A percentile compares a stretch with the other conserved stretches of the same genome.
Evolutionary conservation across 129 eudicot species (phyloP).

Genomic region (Deinandra increscens): DNA sequence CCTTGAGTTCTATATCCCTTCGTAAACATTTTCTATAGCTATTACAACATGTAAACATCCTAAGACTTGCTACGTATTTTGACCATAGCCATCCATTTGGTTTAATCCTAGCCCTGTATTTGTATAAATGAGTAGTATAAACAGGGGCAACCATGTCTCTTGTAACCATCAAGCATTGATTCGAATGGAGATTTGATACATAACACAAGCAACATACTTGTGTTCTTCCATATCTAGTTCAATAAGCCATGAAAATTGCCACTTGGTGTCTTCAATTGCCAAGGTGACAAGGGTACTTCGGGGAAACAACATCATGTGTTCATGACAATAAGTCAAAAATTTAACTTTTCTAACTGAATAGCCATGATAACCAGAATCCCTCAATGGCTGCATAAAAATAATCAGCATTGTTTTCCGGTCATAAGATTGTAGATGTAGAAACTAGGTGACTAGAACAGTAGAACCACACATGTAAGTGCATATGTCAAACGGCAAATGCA

Average conservation of each 20-base stretch:
- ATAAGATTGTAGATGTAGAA: constrained; percentile 4
- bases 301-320: background rate
- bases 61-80: background rate
- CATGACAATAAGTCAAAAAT: background rate
- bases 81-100: background rate
- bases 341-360: background rate
- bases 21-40: background rate
- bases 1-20: background rate
- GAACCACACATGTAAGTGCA: background rate
- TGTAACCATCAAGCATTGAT: constrained; percentile 11
- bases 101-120: background rate
- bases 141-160: constrained; percentile 1
- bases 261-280: background rate
- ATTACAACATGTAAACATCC: background rate
- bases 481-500: constrained; percentile 5
- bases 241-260: background rate
- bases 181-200: background rate
- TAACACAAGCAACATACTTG: background rate
- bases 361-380: background rate
- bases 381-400: background rate
- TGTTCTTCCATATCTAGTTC: constrained; percentile 16
- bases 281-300: background rate
- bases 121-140: constrained; percentile 19
- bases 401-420: background rate
- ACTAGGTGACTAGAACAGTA: background rate